These are phyloP conservation scores for Exophiala viscosa DNA, from an alignment of 2,329 filamentous ascomycete species.

Conservation along the genomic window DNA sequence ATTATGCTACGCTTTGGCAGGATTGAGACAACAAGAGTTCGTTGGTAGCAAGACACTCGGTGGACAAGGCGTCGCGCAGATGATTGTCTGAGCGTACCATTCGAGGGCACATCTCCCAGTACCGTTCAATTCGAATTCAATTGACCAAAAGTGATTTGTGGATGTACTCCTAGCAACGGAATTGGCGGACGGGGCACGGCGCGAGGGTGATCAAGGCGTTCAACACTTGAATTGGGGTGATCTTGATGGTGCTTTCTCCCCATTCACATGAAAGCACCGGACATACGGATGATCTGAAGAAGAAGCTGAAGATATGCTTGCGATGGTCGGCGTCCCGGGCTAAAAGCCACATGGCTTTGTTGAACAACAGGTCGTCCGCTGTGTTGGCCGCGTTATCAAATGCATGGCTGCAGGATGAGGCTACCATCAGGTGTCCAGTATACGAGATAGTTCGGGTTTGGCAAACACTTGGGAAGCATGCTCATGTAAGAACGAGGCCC, in stretches of 20 bases:
- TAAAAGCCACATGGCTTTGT: too few relatives aligned
- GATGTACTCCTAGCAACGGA: slow-evolving; percentile 13
- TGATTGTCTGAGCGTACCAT: slow-evolving; percentile 26
- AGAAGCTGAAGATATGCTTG: too few relatives aligned
- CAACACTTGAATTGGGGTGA: background rate
- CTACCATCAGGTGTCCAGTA: too few relatives aligned
- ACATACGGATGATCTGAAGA: too few relatives aligned
- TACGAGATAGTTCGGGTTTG: too few relatives aligned
- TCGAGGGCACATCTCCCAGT: background rate
- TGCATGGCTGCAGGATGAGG: too few relatives aligned
- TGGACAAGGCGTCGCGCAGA: slow-evolving; percentile 58
- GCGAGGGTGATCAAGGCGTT: slow-evolving; percentile 2
- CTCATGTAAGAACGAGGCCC: too few relatives aligned
- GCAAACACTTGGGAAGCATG: too few relatives aligned
- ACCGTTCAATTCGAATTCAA: background rate
- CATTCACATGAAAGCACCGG: too few relatives aligned
- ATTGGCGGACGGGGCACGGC: background rate
- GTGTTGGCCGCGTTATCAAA: too few relatives aligned
- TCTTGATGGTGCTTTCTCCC: background rate
- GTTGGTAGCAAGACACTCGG: slow-evolving; percentile 85
- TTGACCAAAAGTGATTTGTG: slow-evolving; percentile 9
- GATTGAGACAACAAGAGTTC: slow-evolving; percentile 44
- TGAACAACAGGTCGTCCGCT: too few relatives aligned
- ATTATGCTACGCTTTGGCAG: slow-evolving; percentile 64
- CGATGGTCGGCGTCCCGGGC: too few relatives aligned